These are phyloP conservation scores for Acacia crassicarpa DNA, from an alignment of 306 rosid species.

Conservation along the genomic window DNA sequence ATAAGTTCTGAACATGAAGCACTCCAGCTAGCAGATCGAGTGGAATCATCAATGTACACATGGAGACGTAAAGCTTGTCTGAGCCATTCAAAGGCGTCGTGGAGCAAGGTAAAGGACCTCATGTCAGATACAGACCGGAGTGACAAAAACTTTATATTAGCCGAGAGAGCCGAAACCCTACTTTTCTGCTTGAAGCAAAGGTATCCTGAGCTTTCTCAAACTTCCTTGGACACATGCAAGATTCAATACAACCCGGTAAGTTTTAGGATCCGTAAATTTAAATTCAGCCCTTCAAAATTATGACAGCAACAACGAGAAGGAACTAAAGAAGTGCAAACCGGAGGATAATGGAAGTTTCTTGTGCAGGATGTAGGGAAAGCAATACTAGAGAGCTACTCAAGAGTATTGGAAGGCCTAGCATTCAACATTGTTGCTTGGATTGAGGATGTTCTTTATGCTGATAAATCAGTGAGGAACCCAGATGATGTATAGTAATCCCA, in stretches of 20 bases:
- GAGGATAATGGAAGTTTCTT: constrained; percentile 5
- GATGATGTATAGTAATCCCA: constrained; percentile 29
- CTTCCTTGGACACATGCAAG: constrained; percentile 89
- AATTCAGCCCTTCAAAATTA: background rate
- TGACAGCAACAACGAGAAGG: background rate
- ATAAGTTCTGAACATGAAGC: constrained; percentile 90
- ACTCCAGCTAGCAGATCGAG: constrained; percentile 78
- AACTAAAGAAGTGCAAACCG: background rate
- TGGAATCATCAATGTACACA: constrained; percentile 93
- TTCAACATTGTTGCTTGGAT: constrained; percentile 83
- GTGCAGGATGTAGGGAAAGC: constrained; percentile 79
- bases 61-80: constrained; percentile 93
- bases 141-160: constrained; percentile 78
- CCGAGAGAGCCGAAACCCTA: constrained; percentile 81
- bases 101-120: constrained; percentile 82
- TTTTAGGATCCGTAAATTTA: background rate
- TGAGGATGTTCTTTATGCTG: constrained; percentile 63
- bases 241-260: constrained; percentile 80
- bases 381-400: constrained; percentile 71
- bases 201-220: constrained; percentile 90
- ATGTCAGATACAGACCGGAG: constrained; percentile 61
- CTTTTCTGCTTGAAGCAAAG: constrained; percentile 82
- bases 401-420: constrained; percentile 74
- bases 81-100: constrained; percentile 81
- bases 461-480: constrained; percentile 50